Evolutionary conservation across 1,284 basidiomycete genomes (phyloP).

Genomic region (Ceratobasidium sp.): DNA sequence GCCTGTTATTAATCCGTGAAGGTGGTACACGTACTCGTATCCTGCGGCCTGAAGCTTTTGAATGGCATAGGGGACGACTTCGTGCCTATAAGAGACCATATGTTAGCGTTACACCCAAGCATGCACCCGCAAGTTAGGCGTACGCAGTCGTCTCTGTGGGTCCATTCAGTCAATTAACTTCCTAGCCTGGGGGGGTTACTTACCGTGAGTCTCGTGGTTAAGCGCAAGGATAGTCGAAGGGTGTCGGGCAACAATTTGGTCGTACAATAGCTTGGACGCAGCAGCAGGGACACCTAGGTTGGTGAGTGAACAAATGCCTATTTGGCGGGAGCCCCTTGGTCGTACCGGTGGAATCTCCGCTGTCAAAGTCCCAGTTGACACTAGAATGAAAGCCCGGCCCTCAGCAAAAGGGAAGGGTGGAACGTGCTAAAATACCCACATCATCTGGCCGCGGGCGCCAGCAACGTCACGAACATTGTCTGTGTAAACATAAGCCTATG

Average conservation of each 20-base stretch:
- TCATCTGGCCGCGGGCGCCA: slow-evolving; percentile 18
- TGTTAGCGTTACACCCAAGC: too few relatives aligned
- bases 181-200: background rate
- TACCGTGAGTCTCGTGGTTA: slow-evolving; percentile 41
- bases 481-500: background rate
- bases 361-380: slow-evolving; percentile 42
- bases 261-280: slow-evolving; percentile 26
- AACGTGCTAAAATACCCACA: background rate
- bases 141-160: slow-evolving; percentile 14
- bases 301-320: background rate
- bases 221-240: slow-evolving; percentile 39
- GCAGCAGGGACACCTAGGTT: slow-evolving; percentile 13
- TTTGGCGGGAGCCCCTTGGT: background rate
- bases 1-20: background rate
- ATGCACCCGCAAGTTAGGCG: background rate
- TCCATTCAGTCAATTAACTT: background rate
- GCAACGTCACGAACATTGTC: slow-evolving; percentile 30
- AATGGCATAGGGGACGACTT: slow-evolving; percentile 29
- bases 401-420: background rate
- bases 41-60: slow-evolving; percentile 34
- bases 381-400: background rate
- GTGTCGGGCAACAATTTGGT: slow-evolving; percentile 3
- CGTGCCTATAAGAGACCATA: background rate
- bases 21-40: slow-evolving; percentile 3
- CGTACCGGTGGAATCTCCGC: slow-evolving; percentile 36